Evolutionary conservation across 2,329 filamentous ascomycete species (phyloP).

Genomic region (Aspergillus tanneri): DNA sequence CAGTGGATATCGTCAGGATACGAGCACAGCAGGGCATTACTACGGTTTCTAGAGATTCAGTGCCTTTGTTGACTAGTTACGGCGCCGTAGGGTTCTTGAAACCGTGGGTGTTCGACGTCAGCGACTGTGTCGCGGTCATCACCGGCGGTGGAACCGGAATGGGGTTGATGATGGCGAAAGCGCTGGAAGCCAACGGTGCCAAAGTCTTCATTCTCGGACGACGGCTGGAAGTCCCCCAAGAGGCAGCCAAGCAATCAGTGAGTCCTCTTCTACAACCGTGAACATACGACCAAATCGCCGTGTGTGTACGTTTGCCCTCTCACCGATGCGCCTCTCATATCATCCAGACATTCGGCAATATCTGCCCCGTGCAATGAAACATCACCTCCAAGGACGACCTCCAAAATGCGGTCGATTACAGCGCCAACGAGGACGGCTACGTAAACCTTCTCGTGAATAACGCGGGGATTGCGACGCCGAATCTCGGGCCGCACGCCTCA

Average conservation of each 20-base stretch:
- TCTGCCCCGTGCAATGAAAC: background rate
- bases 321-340: background rate
- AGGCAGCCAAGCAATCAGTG: background rate
- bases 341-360: background rate
- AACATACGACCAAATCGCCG: no score
- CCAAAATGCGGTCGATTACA: background rate
- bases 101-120: background rate
- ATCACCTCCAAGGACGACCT: background rate
- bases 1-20: no score
- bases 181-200: background rate
- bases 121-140: background rate
- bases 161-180: background rate
- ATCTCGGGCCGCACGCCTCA: background rate
- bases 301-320: background rate
- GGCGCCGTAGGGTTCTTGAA: no score
- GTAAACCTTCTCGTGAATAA: background rate
- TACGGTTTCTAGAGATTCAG: no score
- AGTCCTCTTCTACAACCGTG: background rate
- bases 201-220: background rate
- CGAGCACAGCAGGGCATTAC: no score
- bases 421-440: background rate
- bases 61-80: no score
- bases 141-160: background rate
- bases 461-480: background rate
- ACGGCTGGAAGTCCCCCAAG: background rate